Conservation (phyloP, 2,329 filamentous ascomycete genomes). For the Fusarium concolor region DNA sequence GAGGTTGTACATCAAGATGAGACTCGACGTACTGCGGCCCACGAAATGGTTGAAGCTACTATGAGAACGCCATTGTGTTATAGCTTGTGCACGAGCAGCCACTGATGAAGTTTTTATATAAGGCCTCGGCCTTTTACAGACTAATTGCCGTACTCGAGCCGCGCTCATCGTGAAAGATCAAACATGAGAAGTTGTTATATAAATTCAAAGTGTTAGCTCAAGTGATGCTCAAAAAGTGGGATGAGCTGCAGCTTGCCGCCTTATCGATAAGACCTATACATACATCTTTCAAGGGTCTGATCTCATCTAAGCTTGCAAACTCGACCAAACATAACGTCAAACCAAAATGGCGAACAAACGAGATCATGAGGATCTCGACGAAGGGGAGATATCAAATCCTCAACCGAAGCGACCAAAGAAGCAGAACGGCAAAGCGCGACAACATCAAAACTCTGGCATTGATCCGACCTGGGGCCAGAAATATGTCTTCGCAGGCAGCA, state of each 20-base stretch:
- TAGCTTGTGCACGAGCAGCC: slow-evolving; percentile 10
- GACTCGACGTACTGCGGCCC: slow-evolving; percentile 43
- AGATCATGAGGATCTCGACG: slow-evolving; percentile 48
- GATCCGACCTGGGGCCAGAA: slow-evolving; percentile 78
- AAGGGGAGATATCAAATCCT: slow-evolving; percentile 44
- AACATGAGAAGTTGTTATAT: slow-evolving; percentile 37
- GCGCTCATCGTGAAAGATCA: slow-evolving; percentile 47
- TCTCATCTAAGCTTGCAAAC: slow-evolving; percentile 15
- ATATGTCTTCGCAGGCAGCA: slow-evolving; percentile 75
- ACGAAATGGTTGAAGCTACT: slow-evolving; percentile 55
- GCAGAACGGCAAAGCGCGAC: slow-evolving; percentile 50
- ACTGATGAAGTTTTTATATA: neutral
- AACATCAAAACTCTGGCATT: slow-evolving; percentile 60
- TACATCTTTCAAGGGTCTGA: slow-evolving; percentile 16
- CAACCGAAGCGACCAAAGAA: slow-evolving; percentile 47
- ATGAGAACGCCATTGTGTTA: slow-evolving; percentile 44
- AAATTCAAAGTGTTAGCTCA: slow-evolving; percentile 1
- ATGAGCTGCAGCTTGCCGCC: slow-evolving; percentile 23
- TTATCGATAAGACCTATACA: slow-evolving; percentile 41
- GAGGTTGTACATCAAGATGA: neutral
- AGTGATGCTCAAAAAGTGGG: slow-evolving; percentile 21
- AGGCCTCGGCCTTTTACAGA: slow-evolving; percentile 1
- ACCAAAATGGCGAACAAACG: slow-evolving; percentile 53
- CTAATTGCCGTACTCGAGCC: slow-evolving; percentile 46
- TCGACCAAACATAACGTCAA: slow-evolving; percentile 6